Conservation (phyloP, 208 protist genomes). For the Leishmania gerbilli region DNA sequence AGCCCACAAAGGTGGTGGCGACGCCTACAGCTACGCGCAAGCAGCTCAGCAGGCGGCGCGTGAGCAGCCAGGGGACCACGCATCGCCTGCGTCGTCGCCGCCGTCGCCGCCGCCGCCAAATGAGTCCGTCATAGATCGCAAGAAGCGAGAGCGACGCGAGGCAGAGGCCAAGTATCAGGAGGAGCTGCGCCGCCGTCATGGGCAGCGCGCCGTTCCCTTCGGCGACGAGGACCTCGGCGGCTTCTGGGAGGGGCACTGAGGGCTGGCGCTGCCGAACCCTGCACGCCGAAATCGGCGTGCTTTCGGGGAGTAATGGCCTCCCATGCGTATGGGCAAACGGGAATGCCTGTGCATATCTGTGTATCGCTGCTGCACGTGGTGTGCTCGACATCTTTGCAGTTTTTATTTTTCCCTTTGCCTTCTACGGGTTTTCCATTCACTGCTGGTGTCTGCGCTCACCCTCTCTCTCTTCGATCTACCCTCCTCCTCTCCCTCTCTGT, state of each 20-base stretch:
- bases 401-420: neutral
- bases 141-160: constrained; percentile 65
- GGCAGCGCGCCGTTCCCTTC: constrained; percentile 71
- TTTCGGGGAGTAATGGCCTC: neutral
- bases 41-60: constrained; percentile 13
- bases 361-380: constrained; percentile 2
- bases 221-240: constrained; percentile 70
- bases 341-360: neutral
- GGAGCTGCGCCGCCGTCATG: constrained; percentile 74
- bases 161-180: constrained; percentile 75
- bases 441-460: neutral
- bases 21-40: constrained; percentile 24
- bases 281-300: neutral
- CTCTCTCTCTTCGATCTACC: neutral
- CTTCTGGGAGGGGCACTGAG: constrained; percentile 60
- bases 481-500: neutral
- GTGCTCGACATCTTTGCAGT: neutral
- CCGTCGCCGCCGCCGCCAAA: constrained; percentile 22
- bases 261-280: neutral
- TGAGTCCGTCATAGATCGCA: constrained; percentile 38
- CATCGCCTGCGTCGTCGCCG: neutral
- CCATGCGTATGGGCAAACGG: neutral
- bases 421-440: neutral
- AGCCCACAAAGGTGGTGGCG: neutral
- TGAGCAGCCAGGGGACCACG: constrained; percentile 6